phyloP scores from a whole-genome alignment of 2,329 filamentous ascomycete species.

The Diaporthe eres region DNA sequence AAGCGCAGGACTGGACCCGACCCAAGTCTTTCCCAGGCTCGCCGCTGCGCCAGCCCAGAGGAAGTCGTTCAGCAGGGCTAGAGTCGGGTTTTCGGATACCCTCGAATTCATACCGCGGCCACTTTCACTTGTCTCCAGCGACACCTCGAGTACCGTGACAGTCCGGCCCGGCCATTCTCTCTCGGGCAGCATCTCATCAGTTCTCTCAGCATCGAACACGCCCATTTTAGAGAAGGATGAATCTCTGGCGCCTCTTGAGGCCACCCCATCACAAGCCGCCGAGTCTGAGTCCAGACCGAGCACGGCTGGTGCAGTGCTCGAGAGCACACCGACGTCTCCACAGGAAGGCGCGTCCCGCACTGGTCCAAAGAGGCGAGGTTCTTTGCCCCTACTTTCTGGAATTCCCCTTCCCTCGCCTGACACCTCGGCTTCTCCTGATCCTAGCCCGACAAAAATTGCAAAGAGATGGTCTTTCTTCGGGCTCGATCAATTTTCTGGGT shows the following conservation, averaged over 20 bases:
- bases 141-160: constrained; percentile 84
- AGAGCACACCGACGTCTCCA: constrained; percentile 58
- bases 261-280: constrained; percentile 56
- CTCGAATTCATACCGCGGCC: constrained; percentile 88
- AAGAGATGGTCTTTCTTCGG: constrained; percentile 76
- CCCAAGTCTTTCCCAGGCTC: constrained; percentile 45
- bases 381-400: constrained; percentile 68
- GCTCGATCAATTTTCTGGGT: constrained; percentile 67
- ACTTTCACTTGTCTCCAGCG: constrained; percentile 85
- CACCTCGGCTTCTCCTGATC: constrained; percentile 51
- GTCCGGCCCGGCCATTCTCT: constrained; percentile 79
- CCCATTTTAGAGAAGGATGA: constrained; percentile 58
- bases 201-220: constrained; percentile 72
- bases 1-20: constrained; percentile 47
- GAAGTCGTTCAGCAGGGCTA: constrained; percentile 54
- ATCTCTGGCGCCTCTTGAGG: constrained; percentile 53
- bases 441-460: constrained; percentile 65
- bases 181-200: constrained; percentile 84
- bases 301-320: constrained; percentile 79
- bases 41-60: constrained; percentile 50
- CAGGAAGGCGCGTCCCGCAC: constrained; percentile 50
- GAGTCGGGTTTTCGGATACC: constrained; percentile 87
- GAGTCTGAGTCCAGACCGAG: constrained; percentile 71
- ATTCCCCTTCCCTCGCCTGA: constrained; percentile 54
- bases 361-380: constrained; percentile 69